Base-by-base conservation (phyloP, 2,329 filamentous ascomycete species). In the Volutella citrinella region DNA sequence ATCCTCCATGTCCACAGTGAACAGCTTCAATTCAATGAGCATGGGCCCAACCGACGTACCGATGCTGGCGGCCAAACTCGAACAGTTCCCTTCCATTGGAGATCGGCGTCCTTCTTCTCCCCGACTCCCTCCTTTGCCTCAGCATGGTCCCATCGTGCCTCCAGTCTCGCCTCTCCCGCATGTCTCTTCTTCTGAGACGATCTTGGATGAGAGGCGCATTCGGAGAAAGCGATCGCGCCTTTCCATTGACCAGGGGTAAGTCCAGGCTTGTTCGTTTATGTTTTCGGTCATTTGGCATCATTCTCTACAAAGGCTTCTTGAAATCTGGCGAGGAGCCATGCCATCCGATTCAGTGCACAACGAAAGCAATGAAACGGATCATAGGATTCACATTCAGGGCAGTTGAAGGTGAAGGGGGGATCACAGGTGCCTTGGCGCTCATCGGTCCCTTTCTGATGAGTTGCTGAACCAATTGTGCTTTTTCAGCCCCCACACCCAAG, bases 1-100 rank as follows among this genome's bases (percentile, higher is more conserved):
- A 30, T 76, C 74, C 3, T 78, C 74, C 1, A 60, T 69, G 26
- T 76, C 74, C 3, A 76, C 72, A 0, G 60, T 71, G 15, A 66
- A 67, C 31, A 66, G 66, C 9, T 53, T 60, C 7, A 60, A 64
- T 36, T 51, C 57, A 10, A 48, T 63, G 24, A 54, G 52, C 11
- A 47, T 57, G 9, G 52, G 60, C 6, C 42, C 60, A 14, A 53
- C 58, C 15, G 66, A 72, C 27, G 54, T 65, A 23, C 59, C 61
- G 6, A 49, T 55, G 5, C 46, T 63, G 13, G 66, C 70, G 31
- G 53, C 59, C 14, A 65, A 57, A 36, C 42, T 60, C 24, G 56
- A 54, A 10, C 48, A 53, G 23, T 38, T 49, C 27, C 46, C 51
- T n/a, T n/a, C n/a, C n/a, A n/a, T n/a, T n/a, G n/a, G n/a, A 41